Evolutionary conservation across 2,329 filamentous ascomycete species (phyloP).

Genomic region (Aspergillus viridinutans): DNA sequence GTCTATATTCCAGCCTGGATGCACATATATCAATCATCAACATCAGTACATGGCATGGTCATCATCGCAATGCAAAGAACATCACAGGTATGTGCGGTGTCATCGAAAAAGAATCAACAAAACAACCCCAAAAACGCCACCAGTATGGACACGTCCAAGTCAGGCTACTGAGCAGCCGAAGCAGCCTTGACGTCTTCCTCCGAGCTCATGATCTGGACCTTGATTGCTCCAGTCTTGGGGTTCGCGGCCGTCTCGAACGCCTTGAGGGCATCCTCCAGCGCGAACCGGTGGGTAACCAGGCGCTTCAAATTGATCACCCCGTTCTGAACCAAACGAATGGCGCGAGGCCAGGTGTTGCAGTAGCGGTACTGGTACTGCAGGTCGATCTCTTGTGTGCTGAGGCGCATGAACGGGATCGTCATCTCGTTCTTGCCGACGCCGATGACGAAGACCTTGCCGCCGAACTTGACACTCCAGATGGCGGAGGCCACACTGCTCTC

Average conservation of each 20-base stretch:
- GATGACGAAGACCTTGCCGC: slow-evolving; percentile 94
- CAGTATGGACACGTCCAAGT: slow-evolving; percentile 4
- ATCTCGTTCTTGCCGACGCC: slow-evolving; percentile 95
- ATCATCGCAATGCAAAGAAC: slow-evolving; percentile 11
- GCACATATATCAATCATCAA: slow-evolving; percentile 16
- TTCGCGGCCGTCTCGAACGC: slow-evolving; percentile 87
- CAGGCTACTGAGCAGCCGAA: slow-evolving; percentile 27
- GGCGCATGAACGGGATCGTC: slow-evolving; percentile 89
- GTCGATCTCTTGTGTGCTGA: slow-evolving; percentile 87
- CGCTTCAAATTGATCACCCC: slow-evolving; percentile 76
- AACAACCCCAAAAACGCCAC: slow-evolving; percentile 6
- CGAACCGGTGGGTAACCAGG: slow-evolving; percentile 83
- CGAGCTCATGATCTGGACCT: slow-evolving; percentile 74
- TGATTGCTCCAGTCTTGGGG: slow-evolving; percentile 91
- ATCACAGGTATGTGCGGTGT: neutral
- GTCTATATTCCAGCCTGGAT: slow-evolving; percentile 16
- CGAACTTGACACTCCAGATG: slow-evolving; percentile 89
- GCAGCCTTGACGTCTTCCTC: slow-evolving; percentile 37
- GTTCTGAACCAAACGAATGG: slow-evolving; percentile 80
- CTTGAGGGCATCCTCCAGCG: slow-evolving; percentile 78
- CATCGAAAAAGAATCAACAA: slow-evolving; percentile 2
- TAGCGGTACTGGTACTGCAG: slow-evolving; percentile 97
- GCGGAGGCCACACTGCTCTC: slow-evolving; percentile 82
- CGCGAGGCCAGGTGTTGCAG: slow-evolving; percentile 91
- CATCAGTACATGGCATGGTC: slow-evolving; percentile 13